Conservation (phyloP, 169 alveolate genomes). For the Babesia gibsoni region DNA sequence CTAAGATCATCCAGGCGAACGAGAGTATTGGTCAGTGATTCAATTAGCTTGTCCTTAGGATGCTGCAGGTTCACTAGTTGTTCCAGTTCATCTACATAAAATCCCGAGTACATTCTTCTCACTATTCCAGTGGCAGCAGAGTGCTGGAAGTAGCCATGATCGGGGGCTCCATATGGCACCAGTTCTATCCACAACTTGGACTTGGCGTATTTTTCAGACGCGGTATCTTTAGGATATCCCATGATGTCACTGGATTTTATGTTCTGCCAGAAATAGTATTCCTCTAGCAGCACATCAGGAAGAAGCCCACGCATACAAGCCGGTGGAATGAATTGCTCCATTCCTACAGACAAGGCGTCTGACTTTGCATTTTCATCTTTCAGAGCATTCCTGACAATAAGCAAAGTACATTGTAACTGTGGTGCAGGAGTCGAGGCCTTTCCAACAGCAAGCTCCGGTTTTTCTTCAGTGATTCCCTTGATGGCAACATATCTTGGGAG, state of each 20-base stretch:
- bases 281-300: constrained; percentile 69
- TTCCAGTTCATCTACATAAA: constrained; percentile 8
- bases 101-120: constrained; percentile 7
- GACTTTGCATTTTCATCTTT: neutral
- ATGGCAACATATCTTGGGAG: constrained; percentile 51
- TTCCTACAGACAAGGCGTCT: constrained; percentile 18
- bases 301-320: constrained; percentile 61
- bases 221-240: constrained; percentile 65
- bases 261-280: constrained; percentile 74
- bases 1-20: constrained; percentile 60
- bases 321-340: constrained; percentile 64
- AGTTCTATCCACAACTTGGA: constrained; percentile 25
- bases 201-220: constrained; percentile 20
- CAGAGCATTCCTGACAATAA: constrained; percentile 43
- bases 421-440: constrained; percentile 27
- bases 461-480: neutral
- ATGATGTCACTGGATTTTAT: constrained; percentile 64
- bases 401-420: constrained; percentile 24
- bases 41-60: constrained; percentile 35
- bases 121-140: constrained; percentile 22
- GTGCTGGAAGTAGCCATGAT: constrained; percentile 32
- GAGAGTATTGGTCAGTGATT: constrained; percentile 29
- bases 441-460: constrained; percentile 34
- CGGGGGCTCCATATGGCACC: constrained; percentile 14
- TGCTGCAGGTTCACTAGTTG: constrained; percentile 37